Percentiles rank a stretch among this genome's conserved stretches.
These are phyloP conservation scores for Seiridium cupressi DNA, from an alignment of 2,329 filamentous ascomycete species.

Conservation along the genomic window DNA sequence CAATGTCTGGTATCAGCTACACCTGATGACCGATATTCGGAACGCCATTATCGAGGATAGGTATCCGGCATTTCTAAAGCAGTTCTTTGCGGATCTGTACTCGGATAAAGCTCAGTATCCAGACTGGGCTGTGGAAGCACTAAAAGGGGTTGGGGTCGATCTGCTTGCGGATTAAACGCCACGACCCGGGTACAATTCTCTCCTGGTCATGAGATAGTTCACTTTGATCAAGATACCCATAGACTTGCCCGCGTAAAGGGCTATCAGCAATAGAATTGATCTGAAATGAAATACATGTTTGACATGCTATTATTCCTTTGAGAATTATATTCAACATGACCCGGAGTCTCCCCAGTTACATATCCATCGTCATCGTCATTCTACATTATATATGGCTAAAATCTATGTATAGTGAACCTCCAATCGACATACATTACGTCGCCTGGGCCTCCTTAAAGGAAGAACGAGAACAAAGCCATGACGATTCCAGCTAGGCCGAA, in stretches of 20 bases:
- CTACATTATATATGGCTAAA: no score
- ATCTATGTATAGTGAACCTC: no score
- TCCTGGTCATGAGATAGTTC: background rate
- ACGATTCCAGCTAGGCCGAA: background rate
- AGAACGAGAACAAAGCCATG: background rate
- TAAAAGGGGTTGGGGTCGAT: slow-evolving; percentile 79
- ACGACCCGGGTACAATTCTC: background rate
- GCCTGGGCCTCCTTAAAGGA: background rate
- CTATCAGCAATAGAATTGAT: no score
- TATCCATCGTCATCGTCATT: no score
- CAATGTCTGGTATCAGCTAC: slow-evolving; percentile 90
- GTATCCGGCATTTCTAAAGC: slow-evolving; percentile 74
- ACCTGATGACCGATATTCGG: slow-evolving; percentile 74
- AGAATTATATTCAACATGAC: no score
- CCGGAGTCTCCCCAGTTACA: no score
- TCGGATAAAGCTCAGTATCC: slow-evolving; percentile 67
- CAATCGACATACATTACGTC: no score
- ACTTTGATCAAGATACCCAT: background rate
- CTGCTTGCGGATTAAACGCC: slow-evolving; percentile 40
- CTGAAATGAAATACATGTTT: no score
- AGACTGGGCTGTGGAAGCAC: slow-evolving; percentile 77
- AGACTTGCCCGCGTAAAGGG: background rate
- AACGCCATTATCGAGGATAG: slow-evolving; percentile 77
- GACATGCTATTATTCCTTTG: no score
- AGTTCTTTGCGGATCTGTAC: slow-evolving; percentile 78